These are phyloP conservation scores for Yarrowia galli DNA, from an alignment of 1,139 yeast genomes.

Conservation along the genomic window DNA sequence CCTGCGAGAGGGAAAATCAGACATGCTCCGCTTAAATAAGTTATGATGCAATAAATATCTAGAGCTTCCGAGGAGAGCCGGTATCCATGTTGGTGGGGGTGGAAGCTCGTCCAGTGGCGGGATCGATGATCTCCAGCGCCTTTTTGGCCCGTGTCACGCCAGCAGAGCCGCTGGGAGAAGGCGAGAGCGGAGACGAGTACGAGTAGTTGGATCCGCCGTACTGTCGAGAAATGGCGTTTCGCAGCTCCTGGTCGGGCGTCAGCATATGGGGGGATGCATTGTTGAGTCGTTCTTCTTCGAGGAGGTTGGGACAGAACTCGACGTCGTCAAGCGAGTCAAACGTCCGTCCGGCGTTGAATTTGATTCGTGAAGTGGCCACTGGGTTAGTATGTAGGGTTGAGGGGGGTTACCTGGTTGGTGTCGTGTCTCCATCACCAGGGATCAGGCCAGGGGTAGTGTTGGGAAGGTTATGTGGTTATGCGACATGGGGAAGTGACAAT, in stretches of 20 bases:
- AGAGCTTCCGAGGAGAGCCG: slow-evolving; percentile 38
- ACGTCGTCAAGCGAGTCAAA: slow-evolving; percentile 70
- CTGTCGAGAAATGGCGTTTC: slow-evolving; percentile 39
- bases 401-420: neutral
- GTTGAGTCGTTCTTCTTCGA: slow-evolving; percentile 45
- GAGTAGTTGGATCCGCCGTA: slow-evolving; percentile 39
- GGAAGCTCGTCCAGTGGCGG: slow-evolving; percentile 67
- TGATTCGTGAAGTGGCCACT: slow-evolving; percentile 37
- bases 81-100: slow-evolving; percentile 54
- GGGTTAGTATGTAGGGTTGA: neutral
- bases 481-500: neutral
- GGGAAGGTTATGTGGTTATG: too few species aligned
- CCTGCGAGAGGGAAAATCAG: neutral
- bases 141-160: slow-evolving; percentile 61
- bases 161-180: slow-evolving; percentile 48
- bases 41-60: slow-evolving; percentile 35
- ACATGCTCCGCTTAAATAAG: slow-evolving; percentile 36
- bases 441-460: slow-evolving; percentile 10
- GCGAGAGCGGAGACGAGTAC: slow-evolving; percentile 35
- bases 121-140: slow-evolving; percentile 74
- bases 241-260: slow-evolving; percentile 22
- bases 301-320: slow-evolving; percentile 65
- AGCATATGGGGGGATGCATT: slow-evolving; percentile 29
- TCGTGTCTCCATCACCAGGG: neutral
- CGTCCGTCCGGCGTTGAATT: slow-evolving; percentile 64